These are phyloP conservation scores for Macrolepiota albuminosa DNA, from an alignment of 768 basidiomycete genomes.

Conservation along the genomic window DNA sequence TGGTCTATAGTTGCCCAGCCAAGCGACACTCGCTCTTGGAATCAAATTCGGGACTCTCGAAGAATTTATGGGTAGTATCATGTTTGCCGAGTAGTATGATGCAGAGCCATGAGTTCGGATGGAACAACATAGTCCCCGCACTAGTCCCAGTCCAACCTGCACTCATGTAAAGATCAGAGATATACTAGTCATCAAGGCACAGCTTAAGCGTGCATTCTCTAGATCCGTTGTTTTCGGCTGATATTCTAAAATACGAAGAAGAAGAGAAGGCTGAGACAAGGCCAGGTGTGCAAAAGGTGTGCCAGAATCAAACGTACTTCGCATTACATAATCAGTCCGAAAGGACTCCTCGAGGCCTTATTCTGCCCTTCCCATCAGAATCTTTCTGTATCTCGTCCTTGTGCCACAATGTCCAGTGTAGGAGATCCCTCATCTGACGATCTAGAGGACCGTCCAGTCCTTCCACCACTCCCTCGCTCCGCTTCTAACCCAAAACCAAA, in stretches of 20 bases:
- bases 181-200: not conserved
- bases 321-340: not conserved
- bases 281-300: not conserved
- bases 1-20: constrained; percentile 9
- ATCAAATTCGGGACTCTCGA: constrained; percentile 13
- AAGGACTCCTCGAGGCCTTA: not conserved
- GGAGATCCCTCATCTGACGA: constrained; percentile 14
- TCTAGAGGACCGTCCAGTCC: constrained; percentile 36
- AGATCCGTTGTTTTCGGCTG: not conserved
- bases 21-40: constrained; percentile 5
- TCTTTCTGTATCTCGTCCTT: not conserved
- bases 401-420: constrained; percentile 6
- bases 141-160: not conserved
- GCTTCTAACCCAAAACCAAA: constrained; percentile 72
- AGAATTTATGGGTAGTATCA: constrained; percentile 12
- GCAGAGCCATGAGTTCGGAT: no score
- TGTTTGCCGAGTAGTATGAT: constrained; percentile 1
- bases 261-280: not conserved
- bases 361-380: not conserved
- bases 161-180: not conserved
- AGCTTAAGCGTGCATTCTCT: not conserved
- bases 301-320: not conserved
- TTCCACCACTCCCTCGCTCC: constrained; percentile 54
- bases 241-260: not conserved
- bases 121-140: not conserved